phyloP scores from a whole-genome alignment of 2,329 filamentous ascomycete species.

The Exophiala phaeomuriformis region DNA sequence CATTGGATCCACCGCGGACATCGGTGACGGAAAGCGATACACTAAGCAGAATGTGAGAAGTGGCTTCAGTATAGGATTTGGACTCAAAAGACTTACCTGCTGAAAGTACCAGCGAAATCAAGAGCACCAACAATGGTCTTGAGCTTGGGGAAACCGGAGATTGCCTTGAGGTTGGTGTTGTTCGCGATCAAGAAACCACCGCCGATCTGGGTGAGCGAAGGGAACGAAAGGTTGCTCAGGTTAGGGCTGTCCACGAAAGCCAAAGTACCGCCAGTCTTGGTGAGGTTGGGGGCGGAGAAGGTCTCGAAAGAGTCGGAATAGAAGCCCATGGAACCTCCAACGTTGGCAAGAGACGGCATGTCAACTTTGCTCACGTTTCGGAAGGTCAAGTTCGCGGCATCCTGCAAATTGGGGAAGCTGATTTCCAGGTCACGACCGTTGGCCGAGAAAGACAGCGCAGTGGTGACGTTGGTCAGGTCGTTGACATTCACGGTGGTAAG shows the following conservation, averaged over 20 bases:
- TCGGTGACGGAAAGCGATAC: conserved; percentile 62
- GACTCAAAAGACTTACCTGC: conserved; percentile 12
- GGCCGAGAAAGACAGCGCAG: conserved; percentile 63
- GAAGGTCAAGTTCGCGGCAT: conserved; percentile 74
- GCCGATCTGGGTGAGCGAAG: conserved; percentile 58
- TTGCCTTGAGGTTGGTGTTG: conserved; percentile 65
- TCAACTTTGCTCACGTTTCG: conserved; percentile 68
- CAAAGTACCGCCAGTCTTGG: conserved; percentile 43
- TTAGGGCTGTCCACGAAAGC: conserved; percentile 51
- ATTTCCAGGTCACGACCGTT: conserved; percentile 69
- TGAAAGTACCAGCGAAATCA: conserved; percentile 75
- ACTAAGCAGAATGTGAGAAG: conserved; percentile 41
- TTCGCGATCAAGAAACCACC: conserved; percentile 83
- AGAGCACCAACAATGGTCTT: conserved; percentile 68
- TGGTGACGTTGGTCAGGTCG: conserved; percentile 67
- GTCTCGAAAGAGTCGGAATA: conserved; percentile 59
- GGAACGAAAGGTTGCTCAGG: conserved; percentile 68
- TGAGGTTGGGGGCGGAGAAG: conserved; percentile 43
- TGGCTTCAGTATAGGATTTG: conserved; percentile 28
- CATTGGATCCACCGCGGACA: conserved; percentile 65
- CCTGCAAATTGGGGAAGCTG: conserved; percentile 68
- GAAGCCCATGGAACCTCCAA: conserved; percentile 77
- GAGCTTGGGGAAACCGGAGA: conserved; percentile 63
- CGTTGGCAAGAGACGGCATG: conserved; percentile 62
- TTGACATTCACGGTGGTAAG: conserved; percentile 66